Conservation (phyloP, 2,329 filamentous ascomycete species). For the Aureobasidium melanogenum region DNA sequence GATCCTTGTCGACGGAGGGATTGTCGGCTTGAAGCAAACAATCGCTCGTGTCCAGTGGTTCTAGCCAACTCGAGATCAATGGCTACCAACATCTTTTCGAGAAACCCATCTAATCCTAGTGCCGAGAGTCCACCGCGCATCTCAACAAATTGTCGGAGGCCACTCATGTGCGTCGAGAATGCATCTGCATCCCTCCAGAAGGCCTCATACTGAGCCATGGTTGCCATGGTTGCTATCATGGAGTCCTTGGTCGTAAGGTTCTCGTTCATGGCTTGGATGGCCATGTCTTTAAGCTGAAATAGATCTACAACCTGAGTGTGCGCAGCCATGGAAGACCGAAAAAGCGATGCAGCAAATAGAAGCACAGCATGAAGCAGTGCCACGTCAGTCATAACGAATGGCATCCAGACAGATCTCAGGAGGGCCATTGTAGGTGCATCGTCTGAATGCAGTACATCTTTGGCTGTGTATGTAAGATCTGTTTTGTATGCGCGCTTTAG, state of each 20-base stretch:
- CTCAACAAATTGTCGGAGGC: conserved; percentile 34
- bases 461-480: conserved; percentile 32
- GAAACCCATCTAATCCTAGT: conserved; percentile 34
- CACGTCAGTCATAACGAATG: conserved; percentile 33
- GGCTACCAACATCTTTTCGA: conserved; percentile 41
- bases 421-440: conserved; percentile 25
- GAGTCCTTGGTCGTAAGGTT: conserved; percentile 34
- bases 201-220: conserved; percentile 47
- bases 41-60: background rate
- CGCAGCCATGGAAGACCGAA: conserved; percentile 24
- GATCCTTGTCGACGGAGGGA: background rate
- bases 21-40: background rate
- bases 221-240: conserved; percentile 40
- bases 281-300: conserved; percentile 36
- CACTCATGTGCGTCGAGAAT: conserved; percentile 42
- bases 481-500: background rate
- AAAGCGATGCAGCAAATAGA: conserved; percentile 35
- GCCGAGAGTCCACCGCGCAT: conserved; percentile 36
- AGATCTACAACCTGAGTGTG: conserved; percentile 29
- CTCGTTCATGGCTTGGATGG: conserved; percentile 36
- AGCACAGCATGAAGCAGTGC: conserved; percentile 34
- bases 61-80: conserved; percentile 32
- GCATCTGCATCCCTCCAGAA: conserved; percentile 36
- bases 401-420: conserved; percentile 33
- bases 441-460: conserved; percentile 36